Evolutionary conservation across 441 rosid species (phyloP), one percentile per base, ranked within the genome.

Genomic region (Flueggea neowawraea): DNA sequence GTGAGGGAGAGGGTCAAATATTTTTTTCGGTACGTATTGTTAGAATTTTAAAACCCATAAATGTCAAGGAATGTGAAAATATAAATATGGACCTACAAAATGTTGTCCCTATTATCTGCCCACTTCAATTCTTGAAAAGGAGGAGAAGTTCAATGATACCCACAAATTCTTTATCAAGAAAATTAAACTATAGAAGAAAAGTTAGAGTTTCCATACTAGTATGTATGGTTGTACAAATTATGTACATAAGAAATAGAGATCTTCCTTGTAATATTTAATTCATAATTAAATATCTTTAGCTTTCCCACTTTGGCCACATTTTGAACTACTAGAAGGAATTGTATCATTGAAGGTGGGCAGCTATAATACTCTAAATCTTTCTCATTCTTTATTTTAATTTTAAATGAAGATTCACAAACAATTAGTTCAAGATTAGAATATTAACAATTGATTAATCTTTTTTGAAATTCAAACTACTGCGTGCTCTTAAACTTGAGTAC

Each of bases 281-380:
- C 6, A 60, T 31, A 14, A 15, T 31, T 45, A 56, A 52, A 52
- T 39, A 6, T 44, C 58, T 31, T 32, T 53, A 47, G 50, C 14
- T 47, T 2, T 8, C 12, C 28, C 55, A 17, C 62, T 28, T 61
- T 16, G 56, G 48, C 65, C 65, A 62, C 16, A 61, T 69, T 67
- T 59, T 55, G 70, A 43, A 59, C 49, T 5, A 63, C 62, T 67
- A 67, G 49, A 61, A 57, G 51, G 17, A 51, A 0, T 2, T 57
- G 69, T 48, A 77, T 66, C 55, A 61, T 59, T 36, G 49, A 43
- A 55, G 54, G 41, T 17, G 69, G 57, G 71, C 64, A 61, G 53
- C 48, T 36, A 14, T 45, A 39, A 8, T 31, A 56, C 69, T 36
- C 67, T 31, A 68, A 52, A 45, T 47, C 61, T 32, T 63, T 68